Conservation (phyloP, 306 rosid species). For the Cercis canadensis region DNA sequence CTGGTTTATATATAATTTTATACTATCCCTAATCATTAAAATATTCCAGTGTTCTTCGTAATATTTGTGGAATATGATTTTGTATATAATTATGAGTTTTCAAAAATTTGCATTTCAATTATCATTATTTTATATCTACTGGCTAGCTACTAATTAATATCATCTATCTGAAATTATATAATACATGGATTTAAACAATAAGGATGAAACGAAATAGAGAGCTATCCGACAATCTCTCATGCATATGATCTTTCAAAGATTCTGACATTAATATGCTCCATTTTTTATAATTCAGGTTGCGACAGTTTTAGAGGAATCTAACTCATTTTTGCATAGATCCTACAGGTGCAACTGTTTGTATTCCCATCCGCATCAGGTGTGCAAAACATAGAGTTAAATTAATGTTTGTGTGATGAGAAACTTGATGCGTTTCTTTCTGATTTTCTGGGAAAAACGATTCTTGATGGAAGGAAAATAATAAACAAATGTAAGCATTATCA, state of each 20-base stretch:
- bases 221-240: slow-evolving; percentile 46
- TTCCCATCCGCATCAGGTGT: slow-evolving; percentile 42
- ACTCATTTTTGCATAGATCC: slow-evolving; percentile 43
- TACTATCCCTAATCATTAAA: no score
- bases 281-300: slow-evolving; percentile 41
- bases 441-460: slow-evolving; percentile 45
- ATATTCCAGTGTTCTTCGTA: no score
- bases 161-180: background rate
- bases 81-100: no score
- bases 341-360: slow-evolving; percentile 28
- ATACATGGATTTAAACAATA: slow-evolving; percentile 1
- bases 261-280: slow-evolving; percentile 33
- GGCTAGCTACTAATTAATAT: no score
- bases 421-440: slow-evolving; percentile 31
- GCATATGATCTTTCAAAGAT: slow-evolving; percentile 51
- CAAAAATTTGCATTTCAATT: background rate
- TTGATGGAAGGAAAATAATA: slow-evolving; percentile 39
- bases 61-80: background rate
- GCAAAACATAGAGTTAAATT: slow-evolving; percentile 35
- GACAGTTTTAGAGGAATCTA: slow-evolving; percentile 53
- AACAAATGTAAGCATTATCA: slow-evolving; percentile 51
- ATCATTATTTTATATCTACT: no score
- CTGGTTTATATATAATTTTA: no score
- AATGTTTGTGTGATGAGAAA: slow-evolving; percentile 32
- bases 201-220: slow-evolving; percentile 3